Evolutionary conservation across 2,329 filamentous ascomycete species (phyloP).

Genomic region (Ophiostoma novo-ulmi): DNA sequence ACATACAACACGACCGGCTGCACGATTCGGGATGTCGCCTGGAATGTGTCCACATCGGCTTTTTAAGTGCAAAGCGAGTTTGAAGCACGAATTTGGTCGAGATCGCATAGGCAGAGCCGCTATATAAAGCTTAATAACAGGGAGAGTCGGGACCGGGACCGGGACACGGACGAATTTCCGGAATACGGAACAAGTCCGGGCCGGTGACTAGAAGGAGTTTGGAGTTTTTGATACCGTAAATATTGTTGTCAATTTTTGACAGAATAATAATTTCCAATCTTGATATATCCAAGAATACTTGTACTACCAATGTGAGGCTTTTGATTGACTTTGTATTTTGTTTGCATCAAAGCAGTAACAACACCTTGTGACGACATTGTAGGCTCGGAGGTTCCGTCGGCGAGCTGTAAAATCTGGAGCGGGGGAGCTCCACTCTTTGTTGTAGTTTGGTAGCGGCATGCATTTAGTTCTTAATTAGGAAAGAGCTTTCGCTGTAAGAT

Average conservation of each 20-base stretch:
- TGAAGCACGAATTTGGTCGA: not conserved
- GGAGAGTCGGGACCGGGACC: not conserved
- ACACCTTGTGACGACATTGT: not conserved
- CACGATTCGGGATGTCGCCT: constrained; percentile 19
- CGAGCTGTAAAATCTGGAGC: not conserved
- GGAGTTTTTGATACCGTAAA: not conserved
- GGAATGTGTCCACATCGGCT: constrained; percentile 21
- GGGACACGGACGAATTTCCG: not conserved
- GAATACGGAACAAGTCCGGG: not conserved
- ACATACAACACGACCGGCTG: constrained; percentile 24
- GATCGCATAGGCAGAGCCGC: too few relatives aligned
- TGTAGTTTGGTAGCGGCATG: not conserved
- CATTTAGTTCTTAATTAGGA: not conserved
- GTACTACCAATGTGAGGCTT: too few relatives aligned
- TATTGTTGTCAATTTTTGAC: not conserved
- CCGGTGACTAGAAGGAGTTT: not conserved
- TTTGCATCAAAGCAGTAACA: not conserved
- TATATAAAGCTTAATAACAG: not conserved
- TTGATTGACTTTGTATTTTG: not conserved
- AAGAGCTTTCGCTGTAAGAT: constrained; percentile 4
- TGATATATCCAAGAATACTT: too few relatives aligned
- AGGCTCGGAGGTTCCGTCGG: not conserved
- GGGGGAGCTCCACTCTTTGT: not conserved
- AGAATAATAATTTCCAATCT: too few relatives aligned
- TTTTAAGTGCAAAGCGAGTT: constrained; percentile 9